phyloP scores from a whole-genome alignment of 225 moss, liverwort and hornwort genomes.

The Physcomitrium patens region DNA sequence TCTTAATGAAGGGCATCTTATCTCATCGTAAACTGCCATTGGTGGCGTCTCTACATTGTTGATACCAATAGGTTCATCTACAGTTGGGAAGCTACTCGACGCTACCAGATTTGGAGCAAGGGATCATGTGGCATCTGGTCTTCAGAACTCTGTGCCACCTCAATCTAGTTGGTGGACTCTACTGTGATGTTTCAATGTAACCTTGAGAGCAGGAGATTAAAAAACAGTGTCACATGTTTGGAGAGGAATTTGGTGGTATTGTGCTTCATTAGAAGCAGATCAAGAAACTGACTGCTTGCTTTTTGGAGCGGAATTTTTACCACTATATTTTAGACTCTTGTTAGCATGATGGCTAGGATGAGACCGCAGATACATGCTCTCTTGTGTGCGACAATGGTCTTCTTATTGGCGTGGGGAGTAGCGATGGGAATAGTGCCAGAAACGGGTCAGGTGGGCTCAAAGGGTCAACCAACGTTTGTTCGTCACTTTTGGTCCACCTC shows the following conservation, averaged over 20 bases:
- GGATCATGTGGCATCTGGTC: not conserved
- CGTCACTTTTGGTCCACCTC: conserved; percentile 65
- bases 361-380: not conserved
- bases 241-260: conserved; percentile 17
- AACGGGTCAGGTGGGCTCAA: conserved; percentile 28
- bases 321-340: too few relatives aligned
- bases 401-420: conserved; percentile 33
- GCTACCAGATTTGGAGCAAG: conserved; percentile 5
- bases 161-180: conserved; percentile 5
- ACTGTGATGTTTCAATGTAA: not conserved
- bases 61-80: not conserved
- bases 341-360: conserved; percentile 17
- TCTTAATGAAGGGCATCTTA: not conserved
- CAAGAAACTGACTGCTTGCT: not conserved
- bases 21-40: not conserved
- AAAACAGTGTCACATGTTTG: not conserved
- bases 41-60: conserved; percentile 22
- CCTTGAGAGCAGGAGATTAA: too few relatives aligned
- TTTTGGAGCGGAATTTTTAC: too few relatives aligned
- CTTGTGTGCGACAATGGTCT: conserved; percentile 15
- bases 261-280: conserved; percentile 16
- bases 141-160: not conserved
- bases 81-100: not conserved
- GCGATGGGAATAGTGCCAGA: conserved; percentile 43
- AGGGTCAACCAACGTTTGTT: conserved; percentile 42